phyloP scores from a whole-genome alignment of 495 filamentous ascomycete genomes.

The Cairneyella variabilis region DNA sequence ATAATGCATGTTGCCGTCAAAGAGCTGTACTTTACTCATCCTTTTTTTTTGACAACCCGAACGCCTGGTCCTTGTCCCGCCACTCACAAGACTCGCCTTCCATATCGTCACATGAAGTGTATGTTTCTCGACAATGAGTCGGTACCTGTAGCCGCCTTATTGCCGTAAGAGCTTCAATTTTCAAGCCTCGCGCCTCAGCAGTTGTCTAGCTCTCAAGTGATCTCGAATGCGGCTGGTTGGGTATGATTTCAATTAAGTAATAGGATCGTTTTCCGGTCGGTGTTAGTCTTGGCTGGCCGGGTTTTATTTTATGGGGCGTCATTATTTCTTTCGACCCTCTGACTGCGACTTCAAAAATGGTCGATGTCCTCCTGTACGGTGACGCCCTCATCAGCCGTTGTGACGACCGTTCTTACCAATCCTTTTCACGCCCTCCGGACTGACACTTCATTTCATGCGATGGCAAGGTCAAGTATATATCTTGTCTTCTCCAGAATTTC shows the following conservation, averaged over 20 bases:
- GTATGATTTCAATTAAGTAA: background rate
- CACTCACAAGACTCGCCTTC: background rate
- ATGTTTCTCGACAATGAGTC: background rate
- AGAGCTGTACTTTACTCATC: background rate
- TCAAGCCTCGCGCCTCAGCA: background rate
- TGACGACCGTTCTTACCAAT: conserved; percentile 12
- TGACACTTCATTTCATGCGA: conserved; percentile 1
- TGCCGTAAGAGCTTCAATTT: background rate
- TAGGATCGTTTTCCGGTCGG: no score
- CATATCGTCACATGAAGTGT: background rate
- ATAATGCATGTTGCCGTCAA: conserved; percentile 3
- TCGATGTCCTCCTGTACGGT: conserved; percentile 10
- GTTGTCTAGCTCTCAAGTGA: background rate
- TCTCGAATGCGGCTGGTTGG: background rate
- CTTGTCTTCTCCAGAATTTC: no score
- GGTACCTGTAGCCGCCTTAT: background rate
- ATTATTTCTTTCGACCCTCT: no score
- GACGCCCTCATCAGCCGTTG: conserved; percentile 16
- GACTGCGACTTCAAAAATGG: background rate
- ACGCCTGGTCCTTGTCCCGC: background rate
- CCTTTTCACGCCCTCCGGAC: background rate
- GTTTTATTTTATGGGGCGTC: no score
- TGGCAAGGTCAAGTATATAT: no score
- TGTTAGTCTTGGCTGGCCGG: no score
- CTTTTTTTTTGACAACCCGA: background rate